phyloP scores from a whole-genome alignment of 257 asterid genomes.

The Fraxinus pennsylvanica region DNA sequence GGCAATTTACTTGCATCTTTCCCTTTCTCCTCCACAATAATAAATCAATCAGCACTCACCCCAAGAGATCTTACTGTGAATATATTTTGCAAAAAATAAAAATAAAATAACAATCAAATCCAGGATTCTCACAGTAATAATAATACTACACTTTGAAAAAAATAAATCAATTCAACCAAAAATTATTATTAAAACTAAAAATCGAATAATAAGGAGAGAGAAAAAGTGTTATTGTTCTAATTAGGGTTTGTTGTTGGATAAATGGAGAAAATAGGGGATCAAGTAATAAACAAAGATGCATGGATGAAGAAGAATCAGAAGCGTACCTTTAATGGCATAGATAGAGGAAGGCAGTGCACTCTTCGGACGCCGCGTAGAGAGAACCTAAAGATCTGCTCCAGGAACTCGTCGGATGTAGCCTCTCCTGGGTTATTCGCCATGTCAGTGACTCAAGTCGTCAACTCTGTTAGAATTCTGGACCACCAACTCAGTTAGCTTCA shows the following conservation, averaged over 20 bases:
- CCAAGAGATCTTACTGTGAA: constrained; percentile 45
- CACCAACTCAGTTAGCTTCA: too few relatives aligned
- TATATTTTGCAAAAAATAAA: constrained; percentile 8
- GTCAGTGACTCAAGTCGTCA: too few relatives aligned
- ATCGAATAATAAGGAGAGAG: neutral
- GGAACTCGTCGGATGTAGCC: too few relatives aligned
- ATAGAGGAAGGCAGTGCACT: neutral
- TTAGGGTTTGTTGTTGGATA: constrained; percentile 6
- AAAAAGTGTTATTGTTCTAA: constrained; percentile 1
- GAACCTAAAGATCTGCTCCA: neutral
- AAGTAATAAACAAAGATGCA: constrained; percentile 8
- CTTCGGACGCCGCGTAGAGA: neutral
- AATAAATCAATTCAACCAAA: neutral
- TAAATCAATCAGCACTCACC: constrained; percentile 29
- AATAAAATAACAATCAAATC: constrained; percentile 21
- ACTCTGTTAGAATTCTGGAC: too few relatives aligned
- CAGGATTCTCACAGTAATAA: constrained; percentile 25
- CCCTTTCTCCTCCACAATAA: constrained; percentile 35
- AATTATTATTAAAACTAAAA: constrained; percentile 13
- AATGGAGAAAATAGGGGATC: constrained; percentile 32
- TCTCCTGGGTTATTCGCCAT: too few relatives aligned
- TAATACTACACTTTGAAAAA: neutral
- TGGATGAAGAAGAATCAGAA: neutral
- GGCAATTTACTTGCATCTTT: neutral
- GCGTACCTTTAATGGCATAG: neutral